Evolutionary conservation across 257 asterid species (phyloP).

Genomic region (Coffea canephora): DNA sequence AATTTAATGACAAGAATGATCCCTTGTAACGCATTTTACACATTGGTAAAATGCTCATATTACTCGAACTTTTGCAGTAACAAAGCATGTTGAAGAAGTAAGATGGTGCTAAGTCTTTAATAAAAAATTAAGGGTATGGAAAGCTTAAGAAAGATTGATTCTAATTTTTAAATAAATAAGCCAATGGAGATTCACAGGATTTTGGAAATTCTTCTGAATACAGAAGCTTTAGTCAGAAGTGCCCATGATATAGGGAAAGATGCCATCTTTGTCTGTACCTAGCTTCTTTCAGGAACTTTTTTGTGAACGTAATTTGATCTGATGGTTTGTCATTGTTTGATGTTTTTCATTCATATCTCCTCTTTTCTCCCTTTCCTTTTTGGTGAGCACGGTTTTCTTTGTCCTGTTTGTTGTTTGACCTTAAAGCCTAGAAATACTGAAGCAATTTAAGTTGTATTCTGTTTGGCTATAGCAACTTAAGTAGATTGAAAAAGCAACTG

Average conservation of each 20-base stretch:
- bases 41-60: background rate
- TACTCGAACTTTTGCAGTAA: background rate
- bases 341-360: too few relatives aligned
- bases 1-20: too few relatives aligned
- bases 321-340: background rate
- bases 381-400: too few relatives aligned
- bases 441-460: too few relatives aligned
- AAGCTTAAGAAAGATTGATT: background rate
- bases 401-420: too few relatives aligned
- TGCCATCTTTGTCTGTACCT: background rate
- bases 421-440: too few relatives aligned
- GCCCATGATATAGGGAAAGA: background rate
- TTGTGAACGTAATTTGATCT: background rate
- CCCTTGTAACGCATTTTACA: background rate
- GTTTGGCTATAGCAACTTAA: too few relatives aligned
- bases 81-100: background rate
- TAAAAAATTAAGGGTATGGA: background rate
- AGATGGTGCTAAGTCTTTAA: background rate
- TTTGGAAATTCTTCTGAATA: background rate
- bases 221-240: background rate
- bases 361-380: too few relatives aligned
- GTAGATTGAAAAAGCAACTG: too few relatives aligned
- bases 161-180: background rate
- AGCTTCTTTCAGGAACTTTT: background rate
- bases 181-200: background rate